Evolutionary conservation across 805 yeast species (phyloP), one percentile per base, ranked within the genome.

Genomic region (Candida parachauliodes): DNA sequence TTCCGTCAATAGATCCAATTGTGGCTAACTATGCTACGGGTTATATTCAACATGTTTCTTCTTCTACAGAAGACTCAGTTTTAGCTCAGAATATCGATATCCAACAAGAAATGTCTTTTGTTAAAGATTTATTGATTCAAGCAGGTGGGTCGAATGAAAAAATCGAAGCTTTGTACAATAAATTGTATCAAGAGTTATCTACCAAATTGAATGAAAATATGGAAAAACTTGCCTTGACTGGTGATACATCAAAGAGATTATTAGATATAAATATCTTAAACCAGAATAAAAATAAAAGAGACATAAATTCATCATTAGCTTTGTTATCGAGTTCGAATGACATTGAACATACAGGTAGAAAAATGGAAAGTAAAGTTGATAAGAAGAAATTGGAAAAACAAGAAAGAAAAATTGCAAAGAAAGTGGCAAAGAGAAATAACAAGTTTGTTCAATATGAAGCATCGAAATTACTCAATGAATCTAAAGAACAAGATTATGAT

Each of bases 341-440:
- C 55, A 83, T 93, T 48, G 96, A 89, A 45, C 94, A 89, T 45
- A 74, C 95, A 0, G 96, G 96, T 40, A 77, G 96, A 62, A 80
- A 83, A 49, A 83, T 88, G 68, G 98, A 93, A 60, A 81, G 94
- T 31, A 78, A 94, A 54, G 99, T 93, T 29, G 98, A 93, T 61
- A 84, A 84, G 72, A 89, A 88, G 79, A 93, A 93, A 63, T 79
- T 93, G 52, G 96, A 89, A 57, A 93, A 91, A 62, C 98, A 96
- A 41, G 99, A 93, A 69, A 79, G 88, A 54, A 93, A 93, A 71
- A 89, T 93, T 57, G 97, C 96, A 16, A 91, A 94, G 57, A 93
- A 93, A 67, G 91, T 93, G 44, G 97, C 96, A 28, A 91, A 91
- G 70, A 76, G 88, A 49, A 77, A 78, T 56, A 86, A 86, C 59